Evolutionary conservation across 257 asterid species (phyloP), one percentile per base, ranked within the genome.

Genomic region (Striga asiatica): DNA sequence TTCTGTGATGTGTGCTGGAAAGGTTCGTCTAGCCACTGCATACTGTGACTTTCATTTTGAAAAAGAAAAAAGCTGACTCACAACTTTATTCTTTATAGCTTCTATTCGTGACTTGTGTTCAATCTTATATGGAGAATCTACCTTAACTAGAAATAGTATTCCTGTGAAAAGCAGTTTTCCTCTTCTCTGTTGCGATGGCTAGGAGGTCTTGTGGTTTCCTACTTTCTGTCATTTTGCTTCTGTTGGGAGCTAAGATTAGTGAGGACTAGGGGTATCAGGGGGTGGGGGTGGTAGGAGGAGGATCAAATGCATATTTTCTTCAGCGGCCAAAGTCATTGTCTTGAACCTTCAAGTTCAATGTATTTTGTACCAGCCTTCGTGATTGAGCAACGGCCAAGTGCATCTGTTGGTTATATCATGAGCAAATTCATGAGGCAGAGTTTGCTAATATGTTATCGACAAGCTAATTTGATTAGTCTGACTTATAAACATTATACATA

Each of bases 1-100:
- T 91, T 76, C 66, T 91, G 97, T 60, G 78, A 59, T 29, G 66
- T 75, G 20, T 91, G 98, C 76, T 91, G 97, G 98, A 73, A 65
- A 81, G 89, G 93, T 72, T 66, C 66, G 76, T 66, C 34, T 64
- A 56, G 41, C 47, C 50, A 39, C 42, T 17, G 4, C 66, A 61
- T 50, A 41, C 31, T 41, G 62, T 47, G 54, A 60, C 31, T 31
- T 34, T 60, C 25, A 29, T 47, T 47, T 59, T 46, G 10, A 56
- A 62, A 22, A 37, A 37, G 10, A 56, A 62, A 22, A 37, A 37
- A 63, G 23, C 51, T 65, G 18, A 32, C 38, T 14, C 20, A 23
- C 24, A 42, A 27, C 35, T 29, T 61, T 51, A 32, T 29, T 22
- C n/a, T 32, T 5, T 23, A 29, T 38, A 12, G 22, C 60, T 48